Percentiles rank a stretch among this genome's conserved stretches.
Conservation (phyloP, 2,329 filamentous ascomycete genomes). For the Xylariomycetidae sp. region DNA sequence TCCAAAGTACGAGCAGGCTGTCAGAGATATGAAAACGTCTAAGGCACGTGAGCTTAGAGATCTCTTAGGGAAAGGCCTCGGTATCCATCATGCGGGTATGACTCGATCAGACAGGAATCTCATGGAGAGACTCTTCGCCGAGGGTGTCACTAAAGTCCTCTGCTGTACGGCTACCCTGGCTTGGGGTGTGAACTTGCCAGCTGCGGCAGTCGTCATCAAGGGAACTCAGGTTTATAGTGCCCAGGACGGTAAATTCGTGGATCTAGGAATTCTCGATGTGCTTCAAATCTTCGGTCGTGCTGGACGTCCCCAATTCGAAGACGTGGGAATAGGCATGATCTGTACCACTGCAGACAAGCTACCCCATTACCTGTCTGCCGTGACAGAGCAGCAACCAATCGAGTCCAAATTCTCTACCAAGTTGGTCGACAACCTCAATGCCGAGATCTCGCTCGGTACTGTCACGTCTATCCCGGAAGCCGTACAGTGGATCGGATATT, state of each 20-base stretch:
- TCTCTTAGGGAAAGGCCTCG: conserved; percentile 82
- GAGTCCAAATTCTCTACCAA: conserved; percentile 95
- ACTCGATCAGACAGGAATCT: conserved; percentile 87
- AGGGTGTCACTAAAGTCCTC: conserved; percentile 92
- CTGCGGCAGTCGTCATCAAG: conserved; percentile 95
- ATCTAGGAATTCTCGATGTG: conserved; percentile 93
- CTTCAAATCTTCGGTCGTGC: conserved; percentile 98
- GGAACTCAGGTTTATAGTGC: conserved; percentile 96
- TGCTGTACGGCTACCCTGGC: conserved; percentile 97
- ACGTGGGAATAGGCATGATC: conserved; percentile 96
- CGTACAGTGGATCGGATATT: conserved; percentile 96
- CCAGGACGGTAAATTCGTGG: conserved; percentile 93
- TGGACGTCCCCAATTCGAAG: conserved; percentile 94
- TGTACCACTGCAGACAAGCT: conserved; percentile 95
- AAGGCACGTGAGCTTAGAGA: conserved; percentile 86
- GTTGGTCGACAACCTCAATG: conserved; percentile 93
- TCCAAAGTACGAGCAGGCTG: conserved; percentile 72
- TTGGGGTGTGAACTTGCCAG: conserved; percentile 98
- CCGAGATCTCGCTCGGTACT: conserved; percentile 88
- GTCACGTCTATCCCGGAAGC: conserved; percentile 92
- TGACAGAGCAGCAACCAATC: conserved; percentile 94
- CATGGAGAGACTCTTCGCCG: conserved; percentile 87
- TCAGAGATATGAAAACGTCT: conserved; percentile 79
- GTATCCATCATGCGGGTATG: conserved; percentile 97
- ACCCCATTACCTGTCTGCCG: conserved; percentile 82